Base-by-base conservation (phyloP, 441 rosid genomes). In the Gossypium laxum region DNA sequence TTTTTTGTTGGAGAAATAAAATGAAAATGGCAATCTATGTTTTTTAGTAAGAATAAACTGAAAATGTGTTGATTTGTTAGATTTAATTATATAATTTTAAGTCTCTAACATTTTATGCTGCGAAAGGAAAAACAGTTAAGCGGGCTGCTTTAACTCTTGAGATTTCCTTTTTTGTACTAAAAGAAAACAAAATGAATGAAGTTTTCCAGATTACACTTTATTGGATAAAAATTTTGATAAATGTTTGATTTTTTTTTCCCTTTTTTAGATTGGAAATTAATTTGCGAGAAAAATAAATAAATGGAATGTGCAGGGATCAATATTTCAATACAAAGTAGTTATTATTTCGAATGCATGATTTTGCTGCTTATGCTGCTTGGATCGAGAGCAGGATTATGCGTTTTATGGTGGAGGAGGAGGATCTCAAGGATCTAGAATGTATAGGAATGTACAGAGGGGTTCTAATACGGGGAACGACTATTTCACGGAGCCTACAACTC, bases 401-500 rank as follows among this genome's bases (percentile, higher is more conserved):
- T 87, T 88, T 76, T 87, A 80, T 75, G 96, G 89, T 10, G 38
- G 18, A 57, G 63, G 62, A 47, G 88, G 86, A 41, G 43, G 43
- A 34, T 34, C 43, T 34, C 90, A 89, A 78, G 96, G 82, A 70
- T 48, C 83, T 21, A 84, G 90, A 81, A 81, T 80, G 74, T 87
- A 83, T 45, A 82, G 83, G 61, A 87, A 85, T 80, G 79, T 76
- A 7, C 96, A 87, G 74, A 91, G 89, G 85, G 84, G 85, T 24
- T 88, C 78, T 76, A 81, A 74, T 74, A 88, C 87, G 67, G 91
- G 88, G 15, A 85, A 82, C 67, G 97, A 89, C 55, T 87, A 82
- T 58, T 85, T 81, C 69, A 78, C 75, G 3, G 97, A 90, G 72
- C 91, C 96, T 12, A 85, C 85, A 1, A 85, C 89, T 6, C 96